phyloP scores from a whole-genome alignment of 208 protist genomes.

The Trichomonas vaginalis region DNA sequence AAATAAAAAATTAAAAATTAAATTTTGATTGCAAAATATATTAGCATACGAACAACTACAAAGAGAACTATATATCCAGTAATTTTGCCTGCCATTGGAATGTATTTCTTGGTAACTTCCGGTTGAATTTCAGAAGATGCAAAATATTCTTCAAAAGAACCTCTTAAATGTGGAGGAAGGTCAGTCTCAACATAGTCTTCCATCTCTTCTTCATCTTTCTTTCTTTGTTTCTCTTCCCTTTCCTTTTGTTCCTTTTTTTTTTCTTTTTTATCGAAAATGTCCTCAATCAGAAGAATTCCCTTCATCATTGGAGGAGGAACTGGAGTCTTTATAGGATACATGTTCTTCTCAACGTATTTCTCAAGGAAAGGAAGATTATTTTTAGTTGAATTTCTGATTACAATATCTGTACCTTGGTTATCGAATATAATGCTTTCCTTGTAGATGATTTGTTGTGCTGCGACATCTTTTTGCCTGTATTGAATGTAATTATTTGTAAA shows the following conservation, averaged over 20 bases:
- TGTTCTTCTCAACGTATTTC: not conserved
- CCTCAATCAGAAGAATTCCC: too few relatives aligned
- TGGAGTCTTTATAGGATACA: not conserved
- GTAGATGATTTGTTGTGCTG: not conserved
- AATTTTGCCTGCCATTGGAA: not conserved
- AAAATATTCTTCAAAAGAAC: not conserved
- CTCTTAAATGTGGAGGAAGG: not conserved
- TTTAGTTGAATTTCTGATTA: not conserved
- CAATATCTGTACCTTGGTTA: not conserved
- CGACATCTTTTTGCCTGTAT: not conserved
- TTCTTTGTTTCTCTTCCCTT: too few relatives aligned
- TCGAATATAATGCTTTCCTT: not conserved
- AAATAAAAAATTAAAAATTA: too few relatives aligned
- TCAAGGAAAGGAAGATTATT: not conserved
- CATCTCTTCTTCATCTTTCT: not conserved
- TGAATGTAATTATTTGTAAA: not conserved
- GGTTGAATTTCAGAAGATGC: not conserved
- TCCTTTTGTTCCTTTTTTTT: too few relatives aligned
- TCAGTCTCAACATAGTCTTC: not conserved
- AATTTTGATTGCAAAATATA: too few relatives aligned
- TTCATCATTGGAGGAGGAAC: too few relatives aligned
- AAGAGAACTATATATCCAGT: not conserved
- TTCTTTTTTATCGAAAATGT: too few relatives aligned
- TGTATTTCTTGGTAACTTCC: not conserved
- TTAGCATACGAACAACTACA: not conserved